phyloP scores from a whole-genome alignment of 2,329 filamentous ascomycete genomes.

The Trichophyton benhamiae region DNA sequence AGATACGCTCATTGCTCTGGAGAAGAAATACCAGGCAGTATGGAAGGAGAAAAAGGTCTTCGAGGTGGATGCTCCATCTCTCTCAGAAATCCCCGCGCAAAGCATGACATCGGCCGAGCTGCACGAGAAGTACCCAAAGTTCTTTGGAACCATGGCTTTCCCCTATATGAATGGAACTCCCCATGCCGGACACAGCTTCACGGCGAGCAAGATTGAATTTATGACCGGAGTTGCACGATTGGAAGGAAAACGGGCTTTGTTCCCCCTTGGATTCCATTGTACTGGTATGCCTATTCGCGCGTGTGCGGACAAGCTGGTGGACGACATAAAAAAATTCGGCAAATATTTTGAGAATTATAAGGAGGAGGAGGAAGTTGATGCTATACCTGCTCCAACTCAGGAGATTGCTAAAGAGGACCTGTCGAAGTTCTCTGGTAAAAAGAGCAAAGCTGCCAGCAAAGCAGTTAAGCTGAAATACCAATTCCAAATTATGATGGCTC shows the following conservation, averaged over 20 bases:
- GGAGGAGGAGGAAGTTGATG: slow-evolving; percentile 45
- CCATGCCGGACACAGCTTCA: slow-evolving; percentile 88
- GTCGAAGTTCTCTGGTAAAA: slow-evolving; percentile 84
- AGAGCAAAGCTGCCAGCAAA: slow-evolving; percentile 84
- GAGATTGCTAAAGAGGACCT: slow-evolving; percentile 61
- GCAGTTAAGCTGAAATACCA: slow-evolving; percentile 90
- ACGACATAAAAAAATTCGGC: slow-evolving; percentile 82
- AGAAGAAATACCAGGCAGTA: slow-evolving; percentile 84
- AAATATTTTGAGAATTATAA: slow-evolving; percentile 69
- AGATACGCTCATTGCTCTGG: slow-evolving; percentile 65
- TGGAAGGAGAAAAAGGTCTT: slow-evolving; percentile 72
- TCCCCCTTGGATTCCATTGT: slow-evolving; percentile 89
- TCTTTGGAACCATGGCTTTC: slow-evolving; percentile 69
- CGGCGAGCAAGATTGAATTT: slow-evolving; percentile 87
- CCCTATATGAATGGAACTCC: slow-evolving; percentile 79
- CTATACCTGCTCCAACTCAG: slow-evolving; percentile 50
- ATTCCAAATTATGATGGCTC: slow-evolving; percentile 84
- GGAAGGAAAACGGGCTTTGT: slow-evolving; percentile 76
- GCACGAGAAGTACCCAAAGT: slow-evolving; percentile 74
- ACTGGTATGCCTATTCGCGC: slow-evolving; percentile 98
- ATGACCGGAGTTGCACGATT: slow-evolving; percentile 74
- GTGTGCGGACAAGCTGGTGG: slow-evolving; percentile 83
- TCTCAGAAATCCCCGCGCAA: slow-evolving; percentile 61
- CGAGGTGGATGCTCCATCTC: slow-evolving; percentile 71
- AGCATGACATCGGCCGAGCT: slow-evolving; percentile 62